Evolutionary conservation across 306 rosid genomes (phyloP), one percentile per base, ranked within the genome.

Genomic region (Calophaca sinica): DNA sequence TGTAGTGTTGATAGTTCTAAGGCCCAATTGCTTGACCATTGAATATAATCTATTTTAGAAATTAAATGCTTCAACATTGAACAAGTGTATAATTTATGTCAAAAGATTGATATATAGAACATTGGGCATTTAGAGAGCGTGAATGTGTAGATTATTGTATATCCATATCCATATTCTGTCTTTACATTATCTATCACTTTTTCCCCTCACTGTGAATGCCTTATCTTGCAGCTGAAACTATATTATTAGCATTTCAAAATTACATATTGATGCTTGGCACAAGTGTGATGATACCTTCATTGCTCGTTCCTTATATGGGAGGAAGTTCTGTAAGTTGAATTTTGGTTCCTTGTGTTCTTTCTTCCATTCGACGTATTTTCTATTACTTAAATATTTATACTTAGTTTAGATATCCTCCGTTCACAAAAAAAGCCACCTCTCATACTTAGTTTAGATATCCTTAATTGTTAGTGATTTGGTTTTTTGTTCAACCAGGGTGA

Each of bases 201-300:
- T 7, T 20, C 78, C 38, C 12, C 13, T 80, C 76, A 83, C n/a
- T n/a, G 41, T 67, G 48, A 78, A 69, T 12, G 45, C 35, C 42
- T 78, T 81, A 9, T 79, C 44, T 87, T 86, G 91, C 93, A 94
- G 98, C 76, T 70, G 97, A 94, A 88, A 89, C 97, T 58, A 85
- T 94, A 35, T 62, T 88, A 36, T 83, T 94, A 58, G 98, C 96
- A 82, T 94, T 94, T 85, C 98, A 94, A 82, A 91, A 94, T 76
- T 94, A 94, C 91, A 91, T 94, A 68, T 61, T 91, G 90, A 90
- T 91, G 96, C 85, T 94, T 64, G 98, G 98, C 51, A 94, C 96
- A 48, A 91, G 92, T 79, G 98, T 94, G 15, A 90, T 94, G 96
- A 87, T 94, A 80, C 98, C 98, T 38, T 82, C 98, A 3, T 1